Conservation (phyloP, 2,329 filamentous ascomycete species). For the Aureobasidium lini region DNA sequence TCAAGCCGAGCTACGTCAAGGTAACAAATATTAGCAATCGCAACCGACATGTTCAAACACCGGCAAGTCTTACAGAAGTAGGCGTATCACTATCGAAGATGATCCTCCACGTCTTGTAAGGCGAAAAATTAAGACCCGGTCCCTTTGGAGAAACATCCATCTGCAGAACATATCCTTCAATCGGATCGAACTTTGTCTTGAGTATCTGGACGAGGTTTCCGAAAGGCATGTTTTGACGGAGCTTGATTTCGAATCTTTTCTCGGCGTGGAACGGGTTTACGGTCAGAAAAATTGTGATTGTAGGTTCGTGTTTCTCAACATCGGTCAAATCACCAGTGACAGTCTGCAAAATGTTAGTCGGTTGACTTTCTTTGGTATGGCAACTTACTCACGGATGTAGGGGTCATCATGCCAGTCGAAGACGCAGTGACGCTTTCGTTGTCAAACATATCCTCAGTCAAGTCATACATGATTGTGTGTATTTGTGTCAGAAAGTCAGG, state of each 20-base stretch:
- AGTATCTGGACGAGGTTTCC: neutral
- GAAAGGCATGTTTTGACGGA: neutral
- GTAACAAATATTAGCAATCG: no score
- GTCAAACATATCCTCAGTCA: neutral
- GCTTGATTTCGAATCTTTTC: neutral
- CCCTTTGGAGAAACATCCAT: neutral
- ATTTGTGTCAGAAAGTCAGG: no score
- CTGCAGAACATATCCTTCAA: neutral
- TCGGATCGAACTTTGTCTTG: neutral
- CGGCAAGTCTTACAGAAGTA: neutral
- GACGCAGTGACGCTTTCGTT: neutral
- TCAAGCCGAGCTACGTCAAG: no score
- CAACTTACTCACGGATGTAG: neutral
- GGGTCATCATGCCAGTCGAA: neutral
- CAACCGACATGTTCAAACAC: no score
- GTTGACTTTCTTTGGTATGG: rapidly evolving
- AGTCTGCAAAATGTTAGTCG: neutral
- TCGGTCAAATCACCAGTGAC: neutral
- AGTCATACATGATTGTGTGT: neutral
- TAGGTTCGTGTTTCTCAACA: neutral
- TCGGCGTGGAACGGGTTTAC: neutral
- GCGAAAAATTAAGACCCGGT: no score
- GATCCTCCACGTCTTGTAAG: no score
- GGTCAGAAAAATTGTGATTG: neutral
- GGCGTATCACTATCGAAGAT: neutral